These are phyloP conservation scores for Clitoria ternatea DNA, from an alignment of 306 rosid species.

Conservation along the genomic window DNA sequence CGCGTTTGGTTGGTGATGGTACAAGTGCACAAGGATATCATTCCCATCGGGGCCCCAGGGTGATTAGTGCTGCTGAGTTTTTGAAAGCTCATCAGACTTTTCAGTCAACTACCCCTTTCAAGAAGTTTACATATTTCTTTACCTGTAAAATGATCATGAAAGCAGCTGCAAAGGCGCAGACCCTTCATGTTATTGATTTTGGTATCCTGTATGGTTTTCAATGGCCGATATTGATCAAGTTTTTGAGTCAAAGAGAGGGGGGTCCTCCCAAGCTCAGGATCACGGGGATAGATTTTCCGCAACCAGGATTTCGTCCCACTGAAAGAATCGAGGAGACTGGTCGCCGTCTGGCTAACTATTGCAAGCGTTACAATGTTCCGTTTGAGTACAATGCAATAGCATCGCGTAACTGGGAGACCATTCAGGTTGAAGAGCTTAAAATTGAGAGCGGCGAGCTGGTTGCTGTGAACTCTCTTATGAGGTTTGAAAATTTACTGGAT, in stretches of 20 bases:
- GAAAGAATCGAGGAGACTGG: slow-evolving; percentile 65
- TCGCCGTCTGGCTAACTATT: slow-evolving; percentile 56
- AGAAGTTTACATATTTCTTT: slow-evolving; percentile 39
- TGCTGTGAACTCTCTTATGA: slow-evolving; percentile 49
- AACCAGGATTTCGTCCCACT: slow-evolving; percentile 64
- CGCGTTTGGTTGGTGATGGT: slow-evolving; percentile 55
- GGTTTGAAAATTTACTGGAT: slow-evolving; percentile 53
- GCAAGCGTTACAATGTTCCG: slow-evolving; percentile 64
- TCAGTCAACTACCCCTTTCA: slow-evolving; percentile 46
- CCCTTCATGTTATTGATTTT: slow-evolving; percentile 69
- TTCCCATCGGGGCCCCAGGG: slow-evolving; percentile 27
- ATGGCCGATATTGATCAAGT: slow-evolving; percentile 68
- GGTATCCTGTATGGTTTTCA: slow-evolving; percentile 84
- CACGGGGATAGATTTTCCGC: slow-evolving; percentile 77
- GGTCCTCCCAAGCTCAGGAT: slow-evolving; percentile 82
- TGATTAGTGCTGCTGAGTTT: slow-evolving; percentile 43
- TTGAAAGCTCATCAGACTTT: slow-evolving; percentile 48
- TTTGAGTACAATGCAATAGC: slow-evolving; percentile 56
- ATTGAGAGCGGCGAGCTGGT: slow-evolving; percentile 43
- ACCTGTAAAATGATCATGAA: slow-evolving; percentile 45
- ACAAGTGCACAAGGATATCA: slow-evolving; percentile 36
- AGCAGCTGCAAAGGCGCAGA: slow-evolving; percentile 46
- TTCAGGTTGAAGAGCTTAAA: slow-evolving; percentile 50
- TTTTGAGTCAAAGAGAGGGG: slow-evolving; percentile 52
- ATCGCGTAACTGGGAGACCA: slow-evolving; percentile 58